These are phyloP conservation scores for Santalum album DNA, from an alignment of 164 flowering plant species.

Conservation along the genomic window DNA sequence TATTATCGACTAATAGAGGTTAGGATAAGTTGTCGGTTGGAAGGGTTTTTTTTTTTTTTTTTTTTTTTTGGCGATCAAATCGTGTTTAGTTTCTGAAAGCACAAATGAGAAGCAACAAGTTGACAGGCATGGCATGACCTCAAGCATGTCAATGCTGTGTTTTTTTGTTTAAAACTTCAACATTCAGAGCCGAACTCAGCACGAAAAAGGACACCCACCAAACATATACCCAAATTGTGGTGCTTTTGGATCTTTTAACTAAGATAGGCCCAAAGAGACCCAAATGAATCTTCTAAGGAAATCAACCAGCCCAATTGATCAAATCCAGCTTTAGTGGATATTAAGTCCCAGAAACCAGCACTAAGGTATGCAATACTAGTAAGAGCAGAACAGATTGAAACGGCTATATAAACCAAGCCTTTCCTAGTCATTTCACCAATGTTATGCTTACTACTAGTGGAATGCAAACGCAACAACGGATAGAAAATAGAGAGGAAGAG, in stretches of 20 bases:
- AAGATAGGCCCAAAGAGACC: constrained; percentile 43
- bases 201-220: constrained; percentile 68
- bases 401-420: constrained; percentile 19
- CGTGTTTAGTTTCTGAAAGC: constrained; percentile 22
- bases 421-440: constrained; percentile 12
- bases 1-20: constrained; percentile 33
- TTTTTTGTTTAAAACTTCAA: constrained; percentile 19
- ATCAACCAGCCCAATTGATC: constrained; percentile 19
- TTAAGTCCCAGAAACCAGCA: constrained; percentile 21
- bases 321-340: constrained; percentile 7
- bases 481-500: constrained; percentile 32
- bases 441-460: constrained; percentile 10
- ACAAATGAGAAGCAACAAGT: constrained; percentile 45
- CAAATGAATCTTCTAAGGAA: constrained; percentile 41
- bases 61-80: constrained; percentile 6
- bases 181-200: constrained; percentile 33
- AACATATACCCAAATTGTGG: constrained; percentile 20
- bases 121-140: constrained; percentile 37
- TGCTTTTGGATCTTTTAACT: constrained; percentile 25
- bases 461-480: constrained; percentile 18
- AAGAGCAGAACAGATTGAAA: constrained; percentile 39
- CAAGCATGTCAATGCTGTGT: constrained; percentile 21
- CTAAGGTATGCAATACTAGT: constrained; percentile 27
- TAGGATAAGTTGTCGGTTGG: constrained; percentile 29
- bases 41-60: no score